Evolutionary conservation across 768 basidiomycete genomes (phyloP).

Genomic region (Tephrocybe sp.): DNA sequence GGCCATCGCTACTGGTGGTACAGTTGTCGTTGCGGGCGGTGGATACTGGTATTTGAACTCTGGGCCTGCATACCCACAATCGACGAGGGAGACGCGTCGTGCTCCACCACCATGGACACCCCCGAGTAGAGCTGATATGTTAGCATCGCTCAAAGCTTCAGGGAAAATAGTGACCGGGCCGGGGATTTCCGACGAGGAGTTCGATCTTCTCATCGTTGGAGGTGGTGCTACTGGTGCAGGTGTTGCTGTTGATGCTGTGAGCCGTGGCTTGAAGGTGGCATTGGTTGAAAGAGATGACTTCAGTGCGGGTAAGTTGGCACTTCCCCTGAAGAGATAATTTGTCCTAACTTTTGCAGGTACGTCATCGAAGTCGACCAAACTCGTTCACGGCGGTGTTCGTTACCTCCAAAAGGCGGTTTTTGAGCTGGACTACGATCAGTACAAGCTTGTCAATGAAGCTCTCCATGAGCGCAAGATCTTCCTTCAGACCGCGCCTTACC

Average conservation of each 20-base stretch:
- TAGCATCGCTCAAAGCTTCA: conserved; percentile 54
- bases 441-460: conserved; percentile 94
- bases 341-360: conserved; percentile 57
- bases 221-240: conserved; percentile 97
- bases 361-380: conserved; percentile 95
- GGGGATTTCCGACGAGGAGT: conserved; percentile 46
- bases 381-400: conserved; percentile 96
- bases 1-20: conserved; percentile 51
- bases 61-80: conserved; percentile 63
- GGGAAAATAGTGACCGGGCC: conserved; percentile 20
- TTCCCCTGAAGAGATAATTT: not conserved
- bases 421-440: conserved; percentile 95
- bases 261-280: conserved; percentile 87
- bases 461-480: conserved; percentile 92
- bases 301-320: conserved; percentile 60
- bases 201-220: conserved; percentile 84
- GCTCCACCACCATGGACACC: conserved; percentile 82
- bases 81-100: conserved; percentile 64
- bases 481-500: conserved; percentile 93
- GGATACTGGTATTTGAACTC: conserved; percentile 77
- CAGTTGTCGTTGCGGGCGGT: conserved; percentile 51
- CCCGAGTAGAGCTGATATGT: conserved; percentile 65
- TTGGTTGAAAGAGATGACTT: conserved; percentile 95
- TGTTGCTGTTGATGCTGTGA: conserved; percentile 94
- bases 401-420: conserved; percentile 97